These are phyloP conservation scores for Rhodotorula sp. DNA, from an alignment of 1,284 basidiomycete species.

Conservation along the genomic window DNA sequence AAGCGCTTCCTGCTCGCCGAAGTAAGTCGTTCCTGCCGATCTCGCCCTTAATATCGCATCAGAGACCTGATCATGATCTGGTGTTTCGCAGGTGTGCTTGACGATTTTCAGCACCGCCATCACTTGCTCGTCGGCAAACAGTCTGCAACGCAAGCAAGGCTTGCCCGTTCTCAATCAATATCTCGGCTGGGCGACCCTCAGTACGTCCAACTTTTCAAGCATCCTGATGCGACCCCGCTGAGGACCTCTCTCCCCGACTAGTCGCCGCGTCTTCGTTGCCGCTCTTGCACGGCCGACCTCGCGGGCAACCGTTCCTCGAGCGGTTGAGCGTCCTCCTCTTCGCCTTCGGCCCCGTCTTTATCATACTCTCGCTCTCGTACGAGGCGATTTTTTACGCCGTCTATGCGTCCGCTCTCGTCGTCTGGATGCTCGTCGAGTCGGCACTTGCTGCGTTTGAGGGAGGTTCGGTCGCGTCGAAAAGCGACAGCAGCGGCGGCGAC, in stretches of 20 bases:
- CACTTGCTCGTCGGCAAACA: constrained; percentile 61
- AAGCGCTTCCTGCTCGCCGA: constrained; percentile 14
- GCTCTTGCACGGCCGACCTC: constrained; percentile 19
- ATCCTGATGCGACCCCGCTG: constrained; percentile 47
- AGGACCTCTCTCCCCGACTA: not conserved
- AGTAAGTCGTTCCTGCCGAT: not conserved
- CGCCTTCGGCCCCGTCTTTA: constrained; percentile 72
- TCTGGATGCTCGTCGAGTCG: constrained; percentile 70
- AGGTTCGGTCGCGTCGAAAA: not conserved
- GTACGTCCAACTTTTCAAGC: constrained; percentile 55
- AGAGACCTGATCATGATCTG: not conserved
- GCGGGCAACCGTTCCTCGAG: constrained; percentile 44
- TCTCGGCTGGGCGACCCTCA: constrained; percentile 65
- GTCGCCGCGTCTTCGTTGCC: constrained; percentile 10
- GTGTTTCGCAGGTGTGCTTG: constrained; percentile 47
- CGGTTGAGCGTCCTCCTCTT: constrained; percentile 51
- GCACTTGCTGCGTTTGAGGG: constrained; percentile 42
- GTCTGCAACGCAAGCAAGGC: constrained; percentile 66
- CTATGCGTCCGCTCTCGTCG: constrained; percentile 63
- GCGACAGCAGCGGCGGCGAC: constrained; percentile 39
- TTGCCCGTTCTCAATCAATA: constrained; percentile 65
- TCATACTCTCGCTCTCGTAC: constrained; percentile 76
- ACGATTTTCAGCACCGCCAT: constrained; percentile 57
- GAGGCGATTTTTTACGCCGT: constrained; percentile 77
- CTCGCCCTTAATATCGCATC: not conserved